phyloP scores from a whole-genome alignment of 345 rosid species.

The Salix koriyanagi region DNA sequence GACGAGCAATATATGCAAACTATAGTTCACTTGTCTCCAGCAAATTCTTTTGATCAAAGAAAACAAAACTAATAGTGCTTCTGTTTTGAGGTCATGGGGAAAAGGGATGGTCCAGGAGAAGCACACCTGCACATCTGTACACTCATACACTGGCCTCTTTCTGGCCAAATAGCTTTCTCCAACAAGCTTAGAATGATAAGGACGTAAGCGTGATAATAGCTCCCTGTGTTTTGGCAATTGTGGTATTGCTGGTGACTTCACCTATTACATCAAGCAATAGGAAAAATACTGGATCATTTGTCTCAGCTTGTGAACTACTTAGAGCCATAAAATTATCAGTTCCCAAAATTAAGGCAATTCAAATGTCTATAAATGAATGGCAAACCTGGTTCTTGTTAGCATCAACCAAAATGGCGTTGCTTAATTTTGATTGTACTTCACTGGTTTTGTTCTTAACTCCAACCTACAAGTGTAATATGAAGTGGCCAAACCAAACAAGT shows the following conservation, averaged over 20 bases:
- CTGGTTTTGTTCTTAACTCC: slow-evolving; percentile 87
- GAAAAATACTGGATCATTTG: not conserved
- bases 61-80: too few species aligned
- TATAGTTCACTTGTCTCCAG: too few species aligned
- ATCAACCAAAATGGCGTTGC: slow-evolving; percentile 48
- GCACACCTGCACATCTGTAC: slow-evolving; percentile 79
- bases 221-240: slow-evolving; percentile 80
- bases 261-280: slow-evolving; percentile 35
- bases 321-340: not conserved
- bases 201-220: slow-evolving; percentile 58
- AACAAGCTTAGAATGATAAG: slow-evolving; percentile 77
- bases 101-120: slow-evolving; percentile 9
- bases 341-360: not conserved
- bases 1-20: too few species aligned
- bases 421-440: slow-evolving; percentile 52
- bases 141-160: slow-evolving; percentile 79
- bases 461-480: slow-evolving; percentile 44
- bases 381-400: slow-evolving; percentile 66
- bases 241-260: slow-evolving; percentile 67
- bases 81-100: not conserved
- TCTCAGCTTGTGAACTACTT: not conserved
- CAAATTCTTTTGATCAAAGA: too few species aligned
- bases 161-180: slow-evolving; percentile 89
- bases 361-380: slow-evolving; percentile 7
- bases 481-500: slow-evolving; percentile 6